Base-by-base conservation (phyloP, 192 early-diverging fungal genomes). In the Spizellomyces sp. region DNA sequence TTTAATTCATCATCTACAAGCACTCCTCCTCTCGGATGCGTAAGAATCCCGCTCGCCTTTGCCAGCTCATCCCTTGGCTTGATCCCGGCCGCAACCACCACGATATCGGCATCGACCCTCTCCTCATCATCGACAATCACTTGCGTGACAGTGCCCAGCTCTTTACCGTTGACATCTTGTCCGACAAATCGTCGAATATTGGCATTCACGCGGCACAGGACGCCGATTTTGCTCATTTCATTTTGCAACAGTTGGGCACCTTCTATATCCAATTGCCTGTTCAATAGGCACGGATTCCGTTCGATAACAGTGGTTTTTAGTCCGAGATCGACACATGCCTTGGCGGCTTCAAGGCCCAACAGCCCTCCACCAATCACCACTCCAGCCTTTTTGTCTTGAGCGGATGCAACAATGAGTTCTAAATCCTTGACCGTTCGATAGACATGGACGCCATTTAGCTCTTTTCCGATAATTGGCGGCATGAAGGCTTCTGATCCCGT, bases 281-380 rank as follows among this genome's bases (percentile, higher is more conserved):
- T 8, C 75, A 90, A 66, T 9, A 89, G 64, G 44, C 79, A 78
- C 8, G 63, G 70, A 47, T 71, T 77, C 43, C 88, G 73, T 61
- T 90, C 88, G 70, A 88, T 68, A 17, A 90, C 82, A 4, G 71
- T 82, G 9, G 85, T 81, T 9, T 68, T 58, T 19, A 83, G 75
- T 5, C 78, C 76, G 22, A 91, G 71, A 65, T 90, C 85, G 41
- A 66, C 66, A 27, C 78, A 75, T 36, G 89, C 89, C 58, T 87
- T 86, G 44, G 89, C 89, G 21, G 89, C 89, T 70, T 90, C 89
- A n/a, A 90, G 66, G 9, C 89, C 89, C 36, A 90, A 78, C 45
- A 90, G 71, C n/a, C 89, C 89, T 43, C 89, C 89, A 21, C 89
- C 89, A 50, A 90, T 67, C 22, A 90, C 81, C 21, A 83, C 83